phyloP scores from a whole-genome alignment of 805 yeast genomes.

The Blastobotrys muscicola region DNA sequence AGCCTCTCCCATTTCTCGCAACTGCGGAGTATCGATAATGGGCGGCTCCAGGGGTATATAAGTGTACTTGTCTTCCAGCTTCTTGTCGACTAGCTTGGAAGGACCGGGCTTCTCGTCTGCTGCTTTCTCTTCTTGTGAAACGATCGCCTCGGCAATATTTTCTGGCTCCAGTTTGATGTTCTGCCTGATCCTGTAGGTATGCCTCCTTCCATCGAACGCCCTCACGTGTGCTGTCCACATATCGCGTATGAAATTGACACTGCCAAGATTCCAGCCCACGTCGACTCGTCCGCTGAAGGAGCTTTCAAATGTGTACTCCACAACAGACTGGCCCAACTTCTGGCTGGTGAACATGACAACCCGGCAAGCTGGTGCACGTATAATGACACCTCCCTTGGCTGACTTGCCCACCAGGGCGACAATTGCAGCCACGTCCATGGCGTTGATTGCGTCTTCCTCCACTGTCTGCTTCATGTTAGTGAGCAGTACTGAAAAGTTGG shows the following conservation, averaged over 20 bases:
- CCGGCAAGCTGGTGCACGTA: slow-evolving; percentile 66
- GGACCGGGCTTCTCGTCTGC: slow-evolving; percentile 22
- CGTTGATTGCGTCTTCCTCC: slow-evolving; percentile 39
- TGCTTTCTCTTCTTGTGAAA: slow-evolving; percentile 4
- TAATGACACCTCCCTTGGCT: slow-evolving; percentile 72
- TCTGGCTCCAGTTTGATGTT: slow-evolving; percentile 11
- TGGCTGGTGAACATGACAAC: slow-evolving; percentile 74
- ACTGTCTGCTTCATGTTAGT: slow-evolving; percentile 44
- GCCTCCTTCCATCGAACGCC: slow-evolving; percentile 55
- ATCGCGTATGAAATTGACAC: slow-evolving; percentile 79
- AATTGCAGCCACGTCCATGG: slow-evolving; percentile 45
- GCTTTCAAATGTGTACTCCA: slow-evolving; percentile 62
- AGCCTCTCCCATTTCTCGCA: slow-evolving; percentile 88
- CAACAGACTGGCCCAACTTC: slow-evolving; percentile 35
- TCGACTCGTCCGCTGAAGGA: slow-evolving; percentile 85
- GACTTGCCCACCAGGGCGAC: slow-evolving; percentile 40
- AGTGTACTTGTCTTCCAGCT: slow-evolving; percentile 30
- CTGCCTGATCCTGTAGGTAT: slow-evolving; percentile 20
- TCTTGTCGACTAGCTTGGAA: slow-evolving; percentile 37
- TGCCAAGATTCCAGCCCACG: slow-evolving; percentile 88
- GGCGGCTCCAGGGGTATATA: slow-evolving; percentile 69
- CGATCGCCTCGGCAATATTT: slow-evolving; percentile 9
- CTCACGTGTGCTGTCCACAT: slow-evolving; percentile 84
- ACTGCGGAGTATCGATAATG: slow-evolving; percentile 76
- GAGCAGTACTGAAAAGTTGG: slow-evolving; percentile 57